Evolutionary conservation across 495 filamentous ascomycete genomes (phyloP), one percentile per base, ranked within the genome.

Genomic region (Emericellopsis terricola): DNA sequence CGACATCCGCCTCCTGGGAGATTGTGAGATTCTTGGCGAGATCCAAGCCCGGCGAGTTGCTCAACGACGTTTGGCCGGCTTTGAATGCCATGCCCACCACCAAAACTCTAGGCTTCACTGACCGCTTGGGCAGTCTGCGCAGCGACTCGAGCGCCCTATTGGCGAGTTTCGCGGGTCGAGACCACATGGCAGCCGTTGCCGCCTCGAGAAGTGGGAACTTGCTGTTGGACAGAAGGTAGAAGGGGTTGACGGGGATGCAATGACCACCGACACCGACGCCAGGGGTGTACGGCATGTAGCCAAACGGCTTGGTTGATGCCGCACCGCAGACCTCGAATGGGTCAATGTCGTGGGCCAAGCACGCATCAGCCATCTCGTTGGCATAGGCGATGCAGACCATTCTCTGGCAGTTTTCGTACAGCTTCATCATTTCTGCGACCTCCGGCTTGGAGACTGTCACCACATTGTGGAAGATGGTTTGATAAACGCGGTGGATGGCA

Each of bases 351-450:
- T 49, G 48, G 10, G 38, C 33, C 19, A 45, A 15, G 34, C 54
- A 59, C 15, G 56, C 56, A 38, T 59, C 52, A 13, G 53, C 52
- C 48, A 59, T 54, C 34, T 59, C 52, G 41, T 59, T 59, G 36
- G 45, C 54, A 34, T 51, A 57, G 18, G 56, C 47, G 35, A 59
- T 57, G 26, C 37, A 34, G 9, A 57, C 37, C 50, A 57, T 59
- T 13, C 56, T 42, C 32, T 57, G 47, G 41, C 54, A 59, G 28
- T 45, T 66, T 41, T 59, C 55, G 39, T 54, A 57, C 4, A 59
- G 39, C 42, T 59, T 59, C 9, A 46, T 54, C 55, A 59, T 59
- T 41, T 57, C 53, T 9, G 55, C 55, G 10, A 54, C 48, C 36
- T 59, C 55, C 11, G 55, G 53, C n/a, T 29, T 33, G 36, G 53